Base-by-base conservation (phyloP, 495 filamentous ascomycete species). In the Chaetomium fimeti region DNA sequence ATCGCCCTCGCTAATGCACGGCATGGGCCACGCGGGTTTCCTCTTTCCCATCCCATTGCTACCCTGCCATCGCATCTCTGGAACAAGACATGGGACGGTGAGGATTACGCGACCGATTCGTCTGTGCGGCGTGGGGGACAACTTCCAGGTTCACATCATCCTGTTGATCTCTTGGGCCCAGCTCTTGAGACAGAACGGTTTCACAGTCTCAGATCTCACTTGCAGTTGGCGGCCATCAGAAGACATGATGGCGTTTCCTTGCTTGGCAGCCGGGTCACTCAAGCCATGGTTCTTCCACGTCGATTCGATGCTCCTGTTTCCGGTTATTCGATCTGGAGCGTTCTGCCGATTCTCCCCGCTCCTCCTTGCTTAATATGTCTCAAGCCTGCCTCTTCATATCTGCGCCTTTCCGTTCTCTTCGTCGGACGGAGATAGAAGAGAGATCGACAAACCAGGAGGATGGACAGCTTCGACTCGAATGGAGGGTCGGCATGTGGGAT, bases 101-200 rank as follows among this genome's bases (percentile, higher is more conserved):
- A 62, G 36, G 3, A 62, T 62, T 55, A 54, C 60, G 60, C 60
- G 6, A 54, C 60, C 51, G 51, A 53, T 55, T 29, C 51, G 11
- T 51, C 51, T n/a, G 15, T 5, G 24, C 32, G 32, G 48, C 48
- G 60, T 61, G 58, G 58, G 58, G 58, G 58, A 27, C 24, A 48
- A 40, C 2, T 2, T 3, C 42, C 32, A 36, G 32, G n/a, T n/a
- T n/a, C n/a, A 36, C 32, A 36, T 36, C 8, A 11, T 36, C 8
- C 32, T 43, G 40, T 16, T 18, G 40, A 16, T 43, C 13, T 43
- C 40, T 43, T 18, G 40, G 18, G 16, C 40, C n/a, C 43, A 47
- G 43, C 1, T 47, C 32, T 36, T 47, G 43, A n/a, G 43, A 43
- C 40, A 43, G 13, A 15, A 43, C 16, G 40, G 40, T 18, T 43